Evolutionary conservation across 768 basidiomycete species (phyloP), one percentile per base, ranked within the genome.

Genomic region (Lactarius trivialis): DNA sequence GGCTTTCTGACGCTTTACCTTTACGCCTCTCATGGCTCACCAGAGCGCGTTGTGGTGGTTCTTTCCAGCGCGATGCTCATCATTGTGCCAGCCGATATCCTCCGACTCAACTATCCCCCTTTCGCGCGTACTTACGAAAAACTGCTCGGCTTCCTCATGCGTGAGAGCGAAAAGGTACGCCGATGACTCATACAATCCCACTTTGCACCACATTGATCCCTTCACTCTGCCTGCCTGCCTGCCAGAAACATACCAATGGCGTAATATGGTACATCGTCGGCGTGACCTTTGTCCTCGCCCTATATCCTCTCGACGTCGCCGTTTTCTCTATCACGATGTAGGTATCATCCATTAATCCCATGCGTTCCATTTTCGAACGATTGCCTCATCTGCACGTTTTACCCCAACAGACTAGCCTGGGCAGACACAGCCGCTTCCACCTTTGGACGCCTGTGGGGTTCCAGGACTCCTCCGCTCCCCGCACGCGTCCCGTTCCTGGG

Each of bases 381-480:
- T 61, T 12, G 28, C 53, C 55, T 56, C 32, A 58, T 24, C 34
- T 57, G 32, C 9, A 56, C 24, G 28, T 57, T n/a, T 14, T 26
- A 8, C 60, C n/a, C 57, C 32, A 41, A 36, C 68, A 96, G 93
- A 64, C 84, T 97, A 53, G 93, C 93, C 34, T 97, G 94, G 94
- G 93, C 92, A 0, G 94, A 97, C 73, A 96, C 94, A 1, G 85
- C 93, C 19, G 94, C 94, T 6, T 96, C 94, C 11, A 95, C 91
- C 14, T 77, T 96, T 66, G 94, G 94, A 49, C 85, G 94, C n/a
- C 76, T 92, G 36, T 92, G 83, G 72, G 91, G 92, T 43, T 76
- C 77, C n/a, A 74, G 76, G 51, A 91, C 92, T 0, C 81, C 83
- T 0, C 80, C 75, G 5, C 81, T 89, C 4, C 87, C 87, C 2